These are phyloP conservation scores for Blastobotrys aristatus DNA, from an alignment of 1,139 yeast genomes.

Conservation along the genomic window DNA sequence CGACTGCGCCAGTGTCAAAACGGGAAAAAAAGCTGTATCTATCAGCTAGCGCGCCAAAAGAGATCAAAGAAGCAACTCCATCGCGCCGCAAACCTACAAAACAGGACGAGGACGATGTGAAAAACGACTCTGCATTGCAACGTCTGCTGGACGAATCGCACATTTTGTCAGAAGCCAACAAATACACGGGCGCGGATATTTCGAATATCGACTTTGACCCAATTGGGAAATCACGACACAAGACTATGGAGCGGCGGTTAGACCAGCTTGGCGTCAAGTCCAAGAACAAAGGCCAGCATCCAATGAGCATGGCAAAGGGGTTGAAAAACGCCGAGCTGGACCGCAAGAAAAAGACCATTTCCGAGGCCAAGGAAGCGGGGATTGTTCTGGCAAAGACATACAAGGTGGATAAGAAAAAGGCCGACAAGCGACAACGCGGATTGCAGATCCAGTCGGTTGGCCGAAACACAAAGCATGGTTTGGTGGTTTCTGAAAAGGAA, in stretches of 20 bases:
- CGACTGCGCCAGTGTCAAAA: slow-evolving; percentile 36
- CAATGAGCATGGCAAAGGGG: slow-evolving; percentile 84
- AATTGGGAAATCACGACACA: slow-evolving; percentile 71
- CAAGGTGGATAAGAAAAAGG: slow-evolving; percentile 33
- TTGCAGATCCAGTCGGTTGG: slow-evolving; percentile 76
- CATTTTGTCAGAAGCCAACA: slow-evolving; percentile 54
- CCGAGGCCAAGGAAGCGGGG: slow-evolving; percentile 84
- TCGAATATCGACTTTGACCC: slow-evolving; percentile 62
- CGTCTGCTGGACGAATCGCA: slow-evolving; percentile 81
- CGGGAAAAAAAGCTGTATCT: slow-evolving; percentile 43
- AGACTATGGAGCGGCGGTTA: slow-evolving; percentile 67
- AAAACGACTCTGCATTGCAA: slow-evolving; percentile 80
- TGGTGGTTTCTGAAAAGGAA: slow-evolving; percentile 66
- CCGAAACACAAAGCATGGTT: slow-evolving; percentile 71
- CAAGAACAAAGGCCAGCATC: slow-evolving; percentile 64
- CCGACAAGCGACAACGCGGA: slow-evolving; percentile 60
- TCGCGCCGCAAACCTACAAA: slow-evolving; percentile 18
- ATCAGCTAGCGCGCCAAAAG: slow-evolving; percentile 41
- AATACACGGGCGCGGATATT: slow-evolving; percentile 68
- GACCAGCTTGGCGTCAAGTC: slow-evolving; percentile 42
- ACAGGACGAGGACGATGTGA: slow-evolving; percentile 39
- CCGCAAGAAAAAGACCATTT: slow-evolving; percentile 55
- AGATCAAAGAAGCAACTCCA: slow-evolving; percentile 25
- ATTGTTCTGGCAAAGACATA: slow-evolving; percentile 65
- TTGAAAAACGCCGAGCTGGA: slow-evolving; percentile 56